Conservation (phyloP, 768 basidiomycete genomes). For the Suillus discolor region DNA sequence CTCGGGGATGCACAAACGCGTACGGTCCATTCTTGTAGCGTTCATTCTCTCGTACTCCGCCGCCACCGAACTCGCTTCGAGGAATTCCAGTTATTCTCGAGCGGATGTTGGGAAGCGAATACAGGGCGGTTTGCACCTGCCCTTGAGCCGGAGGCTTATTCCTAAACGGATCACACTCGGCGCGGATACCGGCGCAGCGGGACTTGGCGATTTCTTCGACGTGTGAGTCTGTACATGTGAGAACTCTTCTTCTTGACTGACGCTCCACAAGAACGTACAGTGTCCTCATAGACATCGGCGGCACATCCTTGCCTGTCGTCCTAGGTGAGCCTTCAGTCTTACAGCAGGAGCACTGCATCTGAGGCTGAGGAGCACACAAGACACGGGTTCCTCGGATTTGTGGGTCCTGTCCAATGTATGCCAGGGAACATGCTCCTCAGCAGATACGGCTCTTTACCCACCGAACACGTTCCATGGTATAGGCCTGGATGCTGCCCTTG, state of each 20-base stretch:
- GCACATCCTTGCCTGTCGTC: constrained; percentile 52
- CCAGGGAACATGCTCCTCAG: constrained; percentile 39
- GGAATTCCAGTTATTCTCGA: not conserved
- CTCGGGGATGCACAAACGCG: not conserved
- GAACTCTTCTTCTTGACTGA: constrained; percentile 2
- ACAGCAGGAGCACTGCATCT: not conserved
- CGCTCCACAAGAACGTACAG: constrained; percentile 56
- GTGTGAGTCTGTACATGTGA: constrained; percentile 45
- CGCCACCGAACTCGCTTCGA: not conserved
- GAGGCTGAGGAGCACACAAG: constrained; percentile 34
- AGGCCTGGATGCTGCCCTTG: constrained; percentile 48
- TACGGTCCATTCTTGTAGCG: not conserved
- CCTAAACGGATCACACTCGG: constrained; percentile 12
- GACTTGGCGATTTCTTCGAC: constrained; percentile 64
- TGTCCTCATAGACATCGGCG: constrained; percentile 60
- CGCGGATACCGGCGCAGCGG: constrained; percentile 39
- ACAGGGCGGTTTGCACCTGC: constrained; percentile 27
- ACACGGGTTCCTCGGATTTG: constrained; percentile 78
- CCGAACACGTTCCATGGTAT: constrained; percentile 48
- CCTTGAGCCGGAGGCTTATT: constrained; percentile 17
- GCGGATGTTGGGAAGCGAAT: constrained; percentile 8
- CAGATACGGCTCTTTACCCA: constrained; percentile 49
- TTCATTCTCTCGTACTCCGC: not conserved
- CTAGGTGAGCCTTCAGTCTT: constrained; percentile 46
- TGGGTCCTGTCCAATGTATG: constrained; percentile 72